phyloP scores from a whole-genome alignment of 2,329 filamentous ascomycete species.

The Cladosporium sp. region DNA sequence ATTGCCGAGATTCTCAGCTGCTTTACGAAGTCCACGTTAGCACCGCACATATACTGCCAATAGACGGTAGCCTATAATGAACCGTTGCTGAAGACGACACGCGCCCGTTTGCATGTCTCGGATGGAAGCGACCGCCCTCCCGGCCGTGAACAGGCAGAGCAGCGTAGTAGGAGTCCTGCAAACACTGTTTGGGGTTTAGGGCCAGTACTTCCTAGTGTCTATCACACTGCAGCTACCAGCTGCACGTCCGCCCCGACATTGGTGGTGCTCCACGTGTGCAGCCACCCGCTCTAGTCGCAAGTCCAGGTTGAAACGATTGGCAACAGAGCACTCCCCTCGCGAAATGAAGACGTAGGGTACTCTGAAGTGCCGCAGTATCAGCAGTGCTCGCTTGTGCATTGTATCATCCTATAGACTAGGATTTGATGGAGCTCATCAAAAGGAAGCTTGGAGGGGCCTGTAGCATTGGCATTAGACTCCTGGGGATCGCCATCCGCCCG shows the following conservation, averaged over 20 bases:
- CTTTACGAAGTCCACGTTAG: no score
- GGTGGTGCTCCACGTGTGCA: neutral
- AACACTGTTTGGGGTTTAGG: constrained; percentile 1
- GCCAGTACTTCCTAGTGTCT: neutral
- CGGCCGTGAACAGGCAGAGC: constrained; percentile 1
- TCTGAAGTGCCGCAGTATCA: no score
- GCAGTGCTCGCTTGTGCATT: neutral
- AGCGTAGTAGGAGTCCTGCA: neutral
- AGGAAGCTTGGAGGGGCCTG: neutral
- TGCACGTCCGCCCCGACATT: neutral
- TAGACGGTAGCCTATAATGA: neutral
- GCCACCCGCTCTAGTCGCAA: neutral
- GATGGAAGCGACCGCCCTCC: neutral
- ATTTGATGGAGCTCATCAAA: neutral
- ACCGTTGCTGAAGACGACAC: neutral
- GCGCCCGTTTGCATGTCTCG: constrained; percentile 3
- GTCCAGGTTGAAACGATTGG: neutral
- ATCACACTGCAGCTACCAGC: constrained; percentile 7
- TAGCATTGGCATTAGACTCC: neutral
- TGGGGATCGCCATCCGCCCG: neutral
- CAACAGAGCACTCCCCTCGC: neutral
- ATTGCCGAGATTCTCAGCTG: no score
- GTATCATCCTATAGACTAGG: neutral
- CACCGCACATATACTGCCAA: no score
- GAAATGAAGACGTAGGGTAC: no score